Percentiles rank a stretch among this genome's conserved stretches.
Evolutionary conservation across 2,329 filamentous ascomycete genomes (phyloP).

Genomic region (Byssoonygena ceratinophila): DNA sequence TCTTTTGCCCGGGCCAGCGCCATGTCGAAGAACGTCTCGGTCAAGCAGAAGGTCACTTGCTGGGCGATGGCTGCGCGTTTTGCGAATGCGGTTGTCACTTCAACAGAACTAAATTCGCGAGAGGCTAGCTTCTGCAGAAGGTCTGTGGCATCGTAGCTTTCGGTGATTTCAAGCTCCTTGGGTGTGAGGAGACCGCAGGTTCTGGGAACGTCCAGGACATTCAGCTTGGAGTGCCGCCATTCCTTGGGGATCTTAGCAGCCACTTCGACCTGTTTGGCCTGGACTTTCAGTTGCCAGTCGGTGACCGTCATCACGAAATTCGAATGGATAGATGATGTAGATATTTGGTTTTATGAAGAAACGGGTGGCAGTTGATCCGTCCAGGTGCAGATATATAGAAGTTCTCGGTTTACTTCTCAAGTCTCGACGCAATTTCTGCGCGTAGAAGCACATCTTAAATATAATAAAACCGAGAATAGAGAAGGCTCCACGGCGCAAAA

Average conservation of each 20-base stretch:
- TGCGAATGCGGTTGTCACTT: conserved; percentile 39
- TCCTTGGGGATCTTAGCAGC: background rate
- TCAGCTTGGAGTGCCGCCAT: background rate
- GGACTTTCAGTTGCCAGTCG: conserved; percentile 3
- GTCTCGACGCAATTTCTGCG: too few species aligned
- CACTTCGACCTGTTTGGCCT: background rate
- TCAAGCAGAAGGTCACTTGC: conserved; percentile 51
- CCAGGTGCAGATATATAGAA: background rate
- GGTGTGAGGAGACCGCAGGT: conserved; percentile 1
- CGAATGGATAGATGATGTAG: background rate
- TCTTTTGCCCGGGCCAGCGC: conserved; percentile 41
- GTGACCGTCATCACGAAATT: background rate
- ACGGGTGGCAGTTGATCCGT: background rate
- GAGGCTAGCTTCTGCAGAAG: background rate
- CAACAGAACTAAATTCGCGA: conserved; percentile 29
- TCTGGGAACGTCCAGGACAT: conserved; percentile 4
- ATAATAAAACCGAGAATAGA: too few species aligned
- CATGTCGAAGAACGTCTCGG: conserved; percentile 46
- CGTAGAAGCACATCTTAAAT: too few species aligned
- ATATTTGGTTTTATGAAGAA: background rate
- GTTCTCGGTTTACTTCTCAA: too few species aligned
- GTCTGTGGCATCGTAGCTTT: conserved; percentile 21
- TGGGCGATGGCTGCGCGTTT: conserved; percentile 48
- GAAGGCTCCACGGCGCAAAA: background rate
- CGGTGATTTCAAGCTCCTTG: conserved; percentile 52